Evolutionary conservation across 257 asterid species (phyloP), one percentile per base, ranked within the genome.

Genomic region (Nicotiana noctiflora): DNA sequence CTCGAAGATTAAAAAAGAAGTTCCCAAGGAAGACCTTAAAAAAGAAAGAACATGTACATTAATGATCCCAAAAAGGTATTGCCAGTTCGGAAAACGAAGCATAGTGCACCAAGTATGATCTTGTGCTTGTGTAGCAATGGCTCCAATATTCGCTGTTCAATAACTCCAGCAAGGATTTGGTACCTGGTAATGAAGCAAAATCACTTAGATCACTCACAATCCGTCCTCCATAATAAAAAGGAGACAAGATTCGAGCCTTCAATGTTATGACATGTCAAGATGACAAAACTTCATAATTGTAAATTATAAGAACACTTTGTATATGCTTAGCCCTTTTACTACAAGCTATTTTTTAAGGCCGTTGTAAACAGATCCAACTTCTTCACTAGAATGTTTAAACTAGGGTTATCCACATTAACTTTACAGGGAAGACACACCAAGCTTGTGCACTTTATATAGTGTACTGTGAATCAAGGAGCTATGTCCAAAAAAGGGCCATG

Each of bases 41-140:
- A 46, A 1, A 27, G 31, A n/a, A 46, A 56, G 29, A 63, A 65
- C 12, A 55, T 92, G 88, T 89, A 93, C 99, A 95, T 90, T 83
- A 95, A 82, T 60, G 99, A 93, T 4, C 99, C 99, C 89, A 95
- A 88, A 84, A 95, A 95, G 76, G 99, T 95, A 56, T 95, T 95
- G 80, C 99, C 99, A 6, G 99, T 95, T 86, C 98, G 87, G 52
- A 93, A 97, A 77, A 82, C 93, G 70, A 95, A 95, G 87, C 99
- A 95, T 75, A 89, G 15, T 82, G 97, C 97, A 68, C 97, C 83
- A 5, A 95, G 97, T 37, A 88, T 31, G 77, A 95, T 88, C 90
- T 95, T 95, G 57, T 90, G 89, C 18, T 93, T 89, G 83, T 95
- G 99, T 63, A 95, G 92, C 87, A 92, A 79, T 17, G 99, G 99